Percentiles rank a stretch among this genome's conserved stretches.
These are phyloP conservation scores for Umbelopsis sp. DNA, from an alignment of 192 early-diverging fungal species.

Conservation along the genomic window DNA sequence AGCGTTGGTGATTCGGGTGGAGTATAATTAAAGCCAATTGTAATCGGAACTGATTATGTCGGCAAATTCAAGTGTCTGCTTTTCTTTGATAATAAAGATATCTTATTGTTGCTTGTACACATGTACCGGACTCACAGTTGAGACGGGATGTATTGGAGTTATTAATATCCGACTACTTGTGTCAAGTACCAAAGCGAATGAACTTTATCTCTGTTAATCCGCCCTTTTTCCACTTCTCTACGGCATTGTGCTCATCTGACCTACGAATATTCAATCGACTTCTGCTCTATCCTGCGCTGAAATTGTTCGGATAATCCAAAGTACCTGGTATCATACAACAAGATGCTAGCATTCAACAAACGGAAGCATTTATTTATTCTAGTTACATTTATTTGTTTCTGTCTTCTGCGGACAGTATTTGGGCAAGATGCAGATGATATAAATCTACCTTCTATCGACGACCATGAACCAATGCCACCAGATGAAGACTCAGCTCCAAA, in stretches of 20 bases:
- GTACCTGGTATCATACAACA: background rate
- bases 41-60: too few species aligned
- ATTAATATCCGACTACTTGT: too few species aligned
- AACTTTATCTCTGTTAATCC: too few species aligned
- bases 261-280: background rate
- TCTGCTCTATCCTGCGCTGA: background rate
- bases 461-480: background rate
- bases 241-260: background rate
- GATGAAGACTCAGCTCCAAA: background rate
- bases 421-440: background rate
- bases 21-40: too few species aligned
- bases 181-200: too few species aligned
- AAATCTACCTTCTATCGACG: background rate
- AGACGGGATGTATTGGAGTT: too few species aligned
- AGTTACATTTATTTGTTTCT: background rate
- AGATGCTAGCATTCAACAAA: background rate
- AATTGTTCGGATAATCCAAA: background rate
- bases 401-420: background rate
- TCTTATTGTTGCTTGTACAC: too few species aligned
- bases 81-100: too few species aligned
- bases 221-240: too few species aligned
- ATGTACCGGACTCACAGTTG: too few species aligned
- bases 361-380: background rate
- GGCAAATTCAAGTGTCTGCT: too few species aligned
- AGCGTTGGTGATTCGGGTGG: too few species aligned